phyloP scores from a whole-genome alignment of 345 rosid genomes.

The Camelina laxa region DNA sequence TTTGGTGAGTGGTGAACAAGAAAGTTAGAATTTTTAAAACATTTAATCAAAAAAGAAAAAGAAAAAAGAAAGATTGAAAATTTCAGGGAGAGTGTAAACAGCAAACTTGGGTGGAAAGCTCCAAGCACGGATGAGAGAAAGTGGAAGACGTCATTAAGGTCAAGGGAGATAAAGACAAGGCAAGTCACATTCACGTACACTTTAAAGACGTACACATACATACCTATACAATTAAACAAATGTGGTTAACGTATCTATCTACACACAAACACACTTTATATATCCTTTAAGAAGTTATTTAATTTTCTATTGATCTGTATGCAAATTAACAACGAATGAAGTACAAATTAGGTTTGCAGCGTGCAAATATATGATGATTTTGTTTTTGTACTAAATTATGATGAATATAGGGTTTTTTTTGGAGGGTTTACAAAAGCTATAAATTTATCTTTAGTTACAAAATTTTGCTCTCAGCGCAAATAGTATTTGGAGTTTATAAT shows the following conservation, averaged over 20 bases:
- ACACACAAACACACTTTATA: background rate
- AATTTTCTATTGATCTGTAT: background rate
- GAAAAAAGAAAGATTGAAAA: background rate
- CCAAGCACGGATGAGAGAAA: constrained; percentile 19
- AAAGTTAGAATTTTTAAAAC: background rate
- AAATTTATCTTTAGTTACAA: background rate
- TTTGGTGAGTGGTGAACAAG: constrained; percentile 19
- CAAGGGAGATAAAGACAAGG: constrained; percentile 32
- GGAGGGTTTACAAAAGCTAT: background rate
- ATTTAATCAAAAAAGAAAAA: background rate
- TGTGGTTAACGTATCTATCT: background rate
- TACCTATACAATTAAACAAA: background rate
- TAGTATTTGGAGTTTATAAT: background rate
- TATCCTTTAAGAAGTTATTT: background rate
- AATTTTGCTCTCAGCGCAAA: background rate
- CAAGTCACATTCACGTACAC: constrained; percentile 26
- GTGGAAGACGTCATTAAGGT: constrained; percentile 43
- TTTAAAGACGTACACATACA: constrained; percentile 10
- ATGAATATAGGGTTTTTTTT: background rate
- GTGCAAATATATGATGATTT: constrained; percentile 2
- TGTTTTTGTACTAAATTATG: background rate
- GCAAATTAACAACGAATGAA: background rate
- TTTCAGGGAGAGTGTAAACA: constrained; percentile 8
- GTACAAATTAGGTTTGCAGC: constrained; percentile 2
- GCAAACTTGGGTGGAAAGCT: constrained; percentile 37